Base-by-base conservation (phyloP, 768 basidiomycete species). In the Rossbeevera mucosa region DNA sequence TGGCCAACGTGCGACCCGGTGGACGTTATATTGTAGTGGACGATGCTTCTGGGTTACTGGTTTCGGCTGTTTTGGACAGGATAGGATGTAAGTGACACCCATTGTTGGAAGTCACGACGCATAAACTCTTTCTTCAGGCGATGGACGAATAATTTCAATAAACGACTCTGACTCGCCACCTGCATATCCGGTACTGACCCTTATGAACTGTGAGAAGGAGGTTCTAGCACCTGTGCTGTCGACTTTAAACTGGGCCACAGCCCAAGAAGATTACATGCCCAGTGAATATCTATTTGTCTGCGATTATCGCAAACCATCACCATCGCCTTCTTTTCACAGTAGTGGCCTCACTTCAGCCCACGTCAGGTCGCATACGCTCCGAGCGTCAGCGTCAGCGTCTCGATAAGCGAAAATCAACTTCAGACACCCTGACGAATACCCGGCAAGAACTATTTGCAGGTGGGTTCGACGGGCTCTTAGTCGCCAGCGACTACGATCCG, bases 141-240 rank as follows among this genome's bases (percentile, higher is more conserved):
- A 83, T 61, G 96, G 95, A 18, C 79, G 82, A 47, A 72, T 98
- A 9, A 74, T 97, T 56, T 83, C 88, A 1, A 83, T 99, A 56
- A 90, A 86, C 58, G 91, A 94, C 56, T 81, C 85, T 28, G 95
- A 97, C 61, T 91, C 89, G 12, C 94, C 95, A 5, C 95, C 96
- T 7, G 87, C 92, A 38, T 95, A 91, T 68, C 88, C 90, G 12
- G 80, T 93, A 20, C 68, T 93, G 64, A 73, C 76, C 3, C 76
- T 86, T 53, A 92, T 98, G 91, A 98, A 98, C 71, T 92, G 94
- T 63, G 72, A 80, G 13, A 72, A 79, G 33, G 75, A 80, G 41
- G 62, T 72, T 11, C 62, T 77, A n/a, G 72, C 76, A 16, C 68
- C 78, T 5, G 75, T 85, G 11, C 71, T 91, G 51, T 73, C 78